Percentiles rank a stretch among this genome's conserved stretches.
Conservation (phyloP, 176 grass and related monocot species). For the Oryza longistaminata region DNA sequence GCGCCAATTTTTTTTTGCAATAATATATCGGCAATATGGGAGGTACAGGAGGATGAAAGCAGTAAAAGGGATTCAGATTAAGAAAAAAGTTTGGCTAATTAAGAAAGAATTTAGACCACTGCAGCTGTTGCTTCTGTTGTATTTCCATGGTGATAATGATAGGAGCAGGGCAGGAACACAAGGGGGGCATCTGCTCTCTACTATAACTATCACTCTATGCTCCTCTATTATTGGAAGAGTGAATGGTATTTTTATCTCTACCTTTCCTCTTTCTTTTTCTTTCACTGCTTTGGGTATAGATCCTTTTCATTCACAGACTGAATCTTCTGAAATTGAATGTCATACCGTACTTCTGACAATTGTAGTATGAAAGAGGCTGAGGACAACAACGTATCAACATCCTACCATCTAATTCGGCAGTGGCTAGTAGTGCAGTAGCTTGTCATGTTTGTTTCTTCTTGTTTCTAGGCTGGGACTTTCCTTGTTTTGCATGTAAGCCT, state of each 20-base stretch:
- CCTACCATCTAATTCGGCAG: constrained; percentile 36
- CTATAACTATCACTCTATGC: not conserved
- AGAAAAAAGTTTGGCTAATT: constrained; percentile 27
- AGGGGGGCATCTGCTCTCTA: constrained; percentile 30
- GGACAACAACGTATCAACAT: constrained; percentile 25
- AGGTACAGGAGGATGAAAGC: constrained; percentile 28
- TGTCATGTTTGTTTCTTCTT: constrained; percentile 50
- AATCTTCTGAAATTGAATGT: constrained; percentile 58
- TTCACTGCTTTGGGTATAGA: constrained; percentile 44
- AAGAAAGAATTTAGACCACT: constrained; percentile 27
- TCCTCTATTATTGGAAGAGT: constrained; percentile 57
- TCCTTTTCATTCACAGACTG: constrained; percentile 42
- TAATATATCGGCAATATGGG: constrained; percentile 1
- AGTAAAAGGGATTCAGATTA: constrained; percentile 29
- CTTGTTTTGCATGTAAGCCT: constrained; percentile 37
- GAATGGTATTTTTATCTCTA: constrained; percentile 39
- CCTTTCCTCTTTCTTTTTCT: constrained; percentile 42
- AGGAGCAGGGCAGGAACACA: constrained; percentile 7
- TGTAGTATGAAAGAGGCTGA: constrained; percentile 40
- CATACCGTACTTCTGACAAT: constrained; percentile 38
- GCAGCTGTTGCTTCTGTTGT: constrained; percentile 46
- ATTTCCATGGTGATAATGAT: constrained; percentile 46
- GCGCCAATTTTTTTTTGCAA: constrained; percentile 1
- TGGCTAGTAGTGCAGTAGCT: not conserved
- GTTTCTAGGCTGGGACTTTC: constrained; percentile 29